These are phyloP conservation scores for Corrigiola litoralis DNA, from an alignment of 179 eudicot genomes.

Conservation along the genomic window DNA sequence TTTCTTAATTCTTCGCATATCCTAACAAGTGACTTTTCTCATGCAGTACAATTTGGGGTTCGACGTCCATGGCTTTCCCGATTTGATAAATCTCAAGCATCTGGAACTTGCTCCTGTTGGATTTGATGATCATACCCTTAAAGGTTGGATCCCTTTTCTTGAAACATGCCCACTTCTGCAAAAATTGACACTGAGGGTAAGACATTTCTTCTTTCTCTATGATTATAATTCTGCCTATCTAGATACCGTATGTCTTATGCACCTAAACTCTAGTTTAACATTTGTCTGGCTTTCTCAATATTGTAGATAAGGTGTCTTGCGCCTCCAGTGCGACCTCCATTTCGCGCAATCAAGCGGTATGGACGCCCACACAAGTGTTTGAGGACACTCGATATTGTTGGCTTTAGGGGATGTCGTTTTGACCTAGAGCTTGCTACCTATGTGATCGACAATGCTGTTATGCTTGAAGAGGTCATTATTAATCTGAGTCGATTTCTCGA, in stretches of 20 bases:
- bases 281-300: neutral
- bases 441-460: slow-evolving; percentile 17
- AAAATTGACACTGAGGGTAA: slow-evolving; percentile 6
- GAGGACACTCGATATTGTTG: slow-evolving; percentile 11
- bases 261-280: too few relatives aligned
- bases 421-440: slow-evolving; percentile 9
- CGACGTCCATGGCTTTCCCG: slow-evolving; percentile 1
- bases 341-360: neutral
- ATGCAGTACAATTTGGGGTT: neutral
- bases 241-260: too few relatives aligned
- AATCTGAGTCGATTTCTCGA: too few relatives aligned
- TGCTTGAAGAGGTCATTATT: slow-evolving; percentile 11
- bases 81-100: slow-evolving; percentile 24
- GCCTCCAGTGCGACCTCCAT: too few relatives aligned
- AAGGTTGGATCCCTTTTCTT: slow-evolving; percentile 4
- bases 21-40: neutral
- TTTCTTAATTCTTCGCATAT: neutral
- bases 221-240: neutral
- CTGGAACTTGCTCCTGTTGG: neutral
- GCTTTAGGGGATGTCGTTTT: slow-evolving; percentile 2
- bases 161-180: slow-evolving; percentile 9
- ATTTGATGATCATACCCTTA: neutral
- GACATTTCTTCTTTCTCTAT: neutral
- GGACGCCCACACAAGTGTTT: slow-evolving; percentile 4
- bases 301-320: neutral